These are phyloP conservation scores for Fraxinus pennsylvanica DNA, from an alignment of 257 asterid genomes.

Conservation along the genomic window DNA sequence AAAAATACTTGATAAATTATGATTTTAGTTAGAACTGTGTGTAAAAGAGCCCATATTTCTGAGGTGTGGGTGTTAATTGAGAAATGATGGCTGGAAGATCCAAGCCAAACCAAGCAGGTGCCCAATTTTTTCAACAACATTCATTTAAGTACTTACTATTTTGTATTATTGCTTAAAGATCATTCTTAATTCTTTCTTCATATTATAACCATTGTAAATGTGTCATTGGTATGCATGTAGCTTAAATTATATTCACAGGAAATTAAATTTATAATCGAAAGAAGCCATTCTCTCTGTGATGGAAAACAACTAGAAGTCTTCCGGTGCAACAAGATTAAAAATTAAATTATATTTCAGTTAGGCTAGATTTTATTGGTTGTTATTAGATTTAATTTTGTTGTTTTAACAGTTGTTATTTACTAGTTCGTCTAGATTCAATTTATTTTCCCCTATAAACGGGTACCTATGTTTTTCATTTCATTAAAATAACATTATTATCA, in stretches of 20 bases:
- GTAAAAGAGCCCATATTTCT: neutral
- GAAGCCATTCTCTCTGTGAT: neutral
- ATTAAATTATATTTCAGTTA: neutral
- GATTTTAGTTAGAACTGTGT: neutral
- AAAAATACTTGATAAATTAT: neutral
- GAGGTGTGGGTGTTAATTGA: neutral
- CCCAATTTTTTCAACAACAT: neutral
- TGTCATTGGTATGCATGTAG: neutral
- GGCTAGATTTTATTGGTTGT: neutral
- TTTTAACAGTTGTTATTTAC: neutral
- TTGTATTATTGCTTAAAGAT: neutral
- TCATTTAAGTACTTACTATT: neutral
- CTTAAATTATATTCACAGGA: neutral
- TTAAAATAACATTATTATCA: neutral
- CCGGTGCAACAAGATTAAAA: neutral
- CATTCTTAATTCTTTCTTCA: too few relatives aligned
- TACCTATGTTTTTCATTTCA: neutral
- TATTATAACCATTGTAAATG: neutral
- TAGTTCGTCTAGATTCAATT: neutral
- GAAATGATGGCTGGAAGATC: neutral
- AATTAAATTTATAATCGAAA: neutral
- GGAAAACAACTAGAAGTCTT: neutral
- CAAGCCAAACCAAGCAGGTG: neutral
- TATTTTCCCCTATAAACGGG: constrained; percentile 9
- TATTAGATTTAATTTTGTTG: neutral